Conservation (phyloP, 78 protist genomes). For the Dictyostelium capitatum region DNA sequence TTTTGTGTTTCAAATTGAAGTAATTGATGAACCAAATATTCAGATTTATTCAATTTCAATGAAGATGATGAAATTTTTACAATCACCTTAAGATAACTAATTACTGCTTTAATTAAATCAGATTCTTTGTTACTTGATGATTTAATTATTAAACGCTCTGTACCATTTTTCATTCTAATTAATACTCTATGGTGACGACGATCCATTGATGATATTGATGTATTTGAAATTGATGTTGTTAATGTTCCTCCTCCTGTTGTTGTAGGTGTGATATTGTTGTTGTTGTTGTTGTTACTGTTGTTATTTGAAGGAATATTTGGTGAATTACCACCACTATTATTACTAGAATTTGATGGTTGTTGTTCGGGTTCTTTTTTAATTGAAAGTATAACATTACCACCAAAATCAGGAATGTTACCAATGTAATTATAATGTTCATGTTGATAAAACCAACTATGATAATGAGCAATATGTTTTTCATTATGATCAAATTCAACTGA, state of each 20-base stretch:
- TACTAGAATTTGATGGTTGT: background rate
- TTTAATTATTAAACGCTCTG: slow-evolving; percentile 21
- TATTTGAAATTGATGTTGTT: background rate
- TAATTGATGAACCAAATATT: background rate
- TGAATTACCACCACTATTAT: background rate
- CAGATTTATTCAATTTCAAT: slow-evolving; percentile 35
- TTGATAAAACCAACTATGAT: background rate
- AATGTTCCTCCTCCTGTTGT: background rate
- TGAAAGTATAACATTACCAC: slow-evolving; percentile 53
- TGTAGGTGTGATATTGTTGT: background rate
- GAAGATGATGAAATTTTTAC: slow-evolving; percentile 9
- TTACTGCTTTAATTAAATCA: slow-evolving; percentile 21
- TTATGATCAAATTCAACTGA: slow-evolving; percentile 47
- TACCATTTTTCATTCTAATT: slow-evolving; percentile 32
- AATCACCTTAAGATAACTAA: slow-evolving; percentile 38
- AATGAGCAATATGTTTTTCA: slow-evolving; percentile 63
- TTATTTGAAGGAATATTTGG: background rate
- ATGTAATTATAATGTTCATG: slow-evolving; percentile 60
- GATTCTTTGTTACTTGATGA: slow-evolving; percentile 9
- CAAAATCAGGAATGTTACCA: slow-evolving; percentile 18
- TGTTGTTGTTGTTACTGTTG: background rate
- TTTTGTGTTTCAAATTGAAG: slow-evolving; percentile 26
- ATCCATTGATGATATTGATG: background rate
- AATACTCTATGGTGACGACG: slow-evolving; percentile 36
- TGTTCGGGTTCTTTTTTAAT: slow-evolving; percentile 42